Evolutionary conservation across 2,329 filamentous ascomycete species (phyloP), one percentile per base, ranked within the genome.

Genomic region (Aureobasidium namibiae): DNA sequence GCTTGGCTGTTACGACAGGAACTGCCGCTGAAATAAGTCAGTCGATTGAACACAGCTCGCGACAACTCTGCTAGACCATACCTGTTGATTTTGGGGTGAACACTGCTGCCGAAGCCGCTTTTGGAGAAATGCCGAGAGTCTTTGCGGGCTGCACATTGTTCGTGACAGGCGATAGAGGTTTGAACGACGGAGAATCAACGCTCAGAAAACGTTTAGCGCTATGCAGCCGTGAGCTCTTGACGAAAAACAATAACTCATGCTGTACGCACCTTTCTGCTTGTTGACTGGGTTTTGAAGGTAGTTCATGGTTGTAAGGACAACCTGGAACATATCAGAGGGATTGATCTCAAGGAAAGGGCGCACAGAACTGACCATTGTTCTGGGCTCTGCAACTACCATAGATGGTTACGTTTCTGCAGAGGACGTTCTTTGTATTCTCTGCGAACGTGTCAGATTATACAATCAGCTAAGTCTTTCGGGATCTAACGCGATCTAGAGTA

Each of bases 121-220:
- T 91, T 1, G 91, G 90, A 8, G 92, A 94, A 64, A 97, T 91
- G 9, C 86, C 86, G 10, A 86, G 81, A 67, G 88, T 88, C 73
- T 90, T 90, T 1, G 76, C 33, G 24, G 75, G 73, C 44, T 80
- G 73, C 54, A 70, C 71, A 54, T 75, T 78, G 67, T 78, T 77
- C 29, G 75, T 73, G 61, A 74, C 75, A 13, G 79, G 71, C 60
- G 78, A 74, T 42, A 82, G 76, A 38, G 92, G 92, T 0, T 90
- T 96, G 72, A 99, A 99, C 49, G 92, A 90, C 13, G 94, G 92
- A 9, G 94, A 97, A 68, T 97, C 94, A 69, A 96, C 94, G 73
- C 95, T 99, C 65, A 99, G 64, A 36, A 63, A 63, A 44, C 62
- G 62, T 38, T 63, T 64, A 21, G 58, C 54, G 23, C 57, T 61